These are phyloP conservation scores for Chrysoporthe cubensis DNA, from an alignment of 2,329 filamentous ascomycete genomes.

Conservation along the genomic window DNA sequence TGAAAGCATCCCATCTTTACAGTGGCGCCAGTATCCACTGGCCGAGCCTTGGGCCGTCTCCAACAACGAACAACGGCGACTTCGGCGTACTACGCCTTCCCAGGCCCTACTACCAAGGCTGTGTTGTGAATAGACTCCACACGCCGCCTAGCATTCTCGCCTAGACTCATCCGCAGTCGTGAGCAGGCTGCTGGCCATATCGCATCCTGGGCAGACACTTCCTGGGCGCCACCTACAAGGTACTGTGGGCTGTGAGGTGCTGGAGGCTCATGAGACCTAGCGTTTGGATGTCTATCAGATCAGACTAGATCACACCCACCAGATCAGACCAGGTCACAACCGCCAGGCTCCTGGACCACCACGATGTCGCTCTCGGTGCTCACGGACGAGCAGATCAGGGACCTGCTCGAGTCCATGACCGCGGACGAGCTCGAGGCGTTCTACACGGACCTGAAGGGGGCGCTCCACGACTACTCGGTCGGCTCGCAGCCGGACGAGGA, in stretches of 20 bases:
- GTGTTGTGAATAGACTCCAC: no score
- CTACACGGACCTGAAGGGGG: slow-evolving; percentile 50
- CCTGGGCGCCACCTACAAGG: not conserved
- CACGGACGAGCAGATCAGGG: slow-evolving; percentile 59
- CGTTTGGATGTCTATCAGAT: not conserved
- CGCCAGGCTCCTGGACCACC: no score
- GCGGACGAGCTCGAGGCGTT: slow-evolving; percentile 57
- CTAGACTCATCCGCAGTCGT: no score
- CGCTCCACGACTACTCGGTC: slow-evolving; percentile 66
- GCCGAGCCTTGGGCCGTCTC: no score
- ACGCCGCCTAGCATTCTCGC: no score
- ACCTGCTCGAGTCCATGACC: slow-evolving; percentile 57
- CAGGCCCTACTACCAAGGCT: no score
- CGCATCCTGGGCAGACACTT: no score
- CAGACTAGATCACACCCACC: no score
- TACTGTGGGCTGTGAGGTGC: no score
- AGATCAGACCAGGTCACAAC: not conserved
- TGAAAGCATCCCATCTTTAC: no score
- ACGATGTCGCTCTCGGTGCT: slow-evolving; percentile 63
- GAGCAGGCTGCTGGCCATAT: no score
- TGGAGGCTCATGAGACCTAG: not conserved
- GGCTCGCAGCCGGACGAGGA: slow-evolving; percentile 50
- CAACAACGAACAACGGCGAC: not conserved
- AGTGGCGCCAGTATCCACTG: no score
- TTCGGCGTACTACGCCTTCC: not conserved